Evolutionary conservation across 2,329 filamentous ascomycete genomes (phyloP).

Genomic region (Parafenestella ontariensis): DNA sequence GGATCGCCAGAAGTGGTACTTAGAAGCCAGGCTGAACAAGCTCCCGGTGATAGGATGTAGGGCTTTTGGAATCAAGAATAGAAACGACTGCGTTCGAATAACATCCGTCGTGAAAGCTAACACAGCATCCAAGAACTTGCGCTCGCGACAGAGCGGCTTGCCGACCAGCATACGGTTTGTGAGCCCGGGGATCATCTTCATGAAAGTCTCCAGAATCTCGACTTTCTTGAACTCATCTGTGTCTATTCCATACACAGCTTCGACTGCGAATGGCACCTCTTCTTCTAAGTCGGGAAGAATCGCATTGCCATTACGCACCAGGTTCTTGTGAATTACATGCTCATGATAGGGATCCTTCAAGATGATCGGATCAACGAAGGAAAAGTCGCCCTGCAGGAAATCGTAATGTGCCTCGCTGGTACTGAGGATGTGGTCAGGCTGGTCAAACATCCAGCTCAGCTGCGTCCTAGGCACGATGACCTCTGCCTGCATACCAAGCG

Average conservation of each 20-base stretch:
- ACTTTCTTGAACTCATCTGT: constrained; percentile 47
- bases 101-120: constrained; percentile 60
- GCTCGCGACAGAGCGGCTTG: constrained; percentile 54
- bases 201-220: constrained; percentile 45
- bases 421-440: constrained; percentile 52
- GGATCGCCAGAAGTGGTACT: constrained; percentile 56
- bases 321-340: constrained; percentile 50
- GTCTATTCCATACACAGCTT: constrained; percentile 48
- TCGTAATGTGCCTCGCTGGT: constrained; percentile 49
- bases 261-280: constrained; percentile 45
- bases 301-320: constrained; percentile 49
- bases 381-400: constrained; percentile 48
- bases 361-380: constrained; percentile 46
- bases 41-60: constrained; percentile 60
- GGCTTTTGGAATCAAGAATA: constrained; percentile 56
- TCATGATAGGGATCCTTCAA: constrained; percentile 51
- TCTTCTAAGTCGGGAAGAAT: constrained; percentile 49
- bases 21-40: constrained; percentile 55
- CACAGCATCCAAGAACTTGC: constrained; percentile 57
- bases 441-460: constrained; percentile 52
- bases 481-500: constrained; percentile 32
- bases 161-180: constrained; percentile 57
- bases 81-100: constrained; percentile 42
- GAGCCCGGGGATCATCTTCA: constrained; percentile 49
- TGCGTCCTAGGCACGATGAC: constrained; percentile 46